Evolutionary conservation across 768 basidiomycete genomes (phyloP).

Genomic region (Brasilioporus rufonigricans): DNA sequence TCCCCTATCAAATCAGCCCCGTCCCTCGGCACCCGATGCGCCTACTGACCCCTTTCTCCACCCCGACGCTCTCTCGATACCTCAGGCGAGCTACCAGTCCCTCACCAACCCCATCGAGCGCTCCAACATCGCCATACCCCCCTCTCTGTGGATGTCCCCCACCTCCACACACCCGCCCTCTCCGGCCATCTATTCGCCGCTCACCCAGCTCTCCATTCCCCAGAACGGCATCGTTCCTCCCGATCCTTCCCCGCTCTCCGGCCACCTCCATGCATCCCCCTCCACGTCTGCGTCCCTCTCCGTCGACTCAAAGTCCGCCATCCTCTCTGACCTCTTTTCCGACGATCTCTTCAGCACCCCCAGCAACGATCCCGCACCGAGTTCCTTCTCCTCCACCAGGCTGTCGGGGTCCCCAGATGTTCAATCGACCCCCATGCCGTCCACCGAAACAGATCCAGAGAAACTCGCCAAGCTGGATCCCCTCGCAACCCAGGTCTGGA

Average conservation of each 20-base stretch:
- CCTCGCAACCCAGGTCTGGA: constrained; percentile 95
- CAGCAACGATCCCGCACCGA: constrained; percentile 36
- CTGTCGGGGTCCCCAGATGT: constrained; percentile 70
- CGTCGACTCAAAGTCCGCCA: constrained; percentile 55
- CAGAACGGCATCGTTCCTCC: constrained; percentile 31
- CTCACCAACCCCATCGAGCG: constrained; percentile 44
- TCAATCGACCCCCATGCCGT: constrained; percentile 40
- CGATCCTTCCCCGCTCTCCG: constrained; percentile 35
- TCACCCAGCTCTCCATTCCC: constrained; percentile 37
- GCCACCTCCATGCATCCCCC: constrained; percentile 37
- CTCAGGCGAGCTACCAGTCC: constrained; percentile 20
- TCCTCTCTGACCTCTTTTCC: constrained; percentile 68
- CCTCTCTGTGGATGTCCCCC: constrained; percentile 85
- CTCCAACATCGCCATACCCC: constrained; percentile 56
- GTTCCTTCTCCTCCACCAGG: constrained; percentile 62
- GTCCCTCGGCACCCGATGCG: constrained; percentile 12
- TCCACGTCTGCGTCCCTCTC: constrained; percentile 44
- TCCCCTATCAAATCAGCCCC: constrained; percentile 13
- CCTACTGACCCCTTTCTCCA: constrained; percentile 12
- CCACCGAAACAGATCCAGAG: constrained; percentile 55
- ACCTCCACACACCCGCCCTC: constrained; percentile 47
- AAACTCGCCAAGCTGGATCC: constrained; percentile 81
- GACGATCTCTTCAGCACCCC: constrained; percentile 57
- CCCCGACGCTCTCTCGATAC: constrained; percentile 20
- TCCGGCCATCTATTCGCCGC: constrained; percentile 39